phyloP scores from a whole-genome alignment of 2,329 filamentous ascomycete genomes.

The Calonectria ilicicola region DNA sequence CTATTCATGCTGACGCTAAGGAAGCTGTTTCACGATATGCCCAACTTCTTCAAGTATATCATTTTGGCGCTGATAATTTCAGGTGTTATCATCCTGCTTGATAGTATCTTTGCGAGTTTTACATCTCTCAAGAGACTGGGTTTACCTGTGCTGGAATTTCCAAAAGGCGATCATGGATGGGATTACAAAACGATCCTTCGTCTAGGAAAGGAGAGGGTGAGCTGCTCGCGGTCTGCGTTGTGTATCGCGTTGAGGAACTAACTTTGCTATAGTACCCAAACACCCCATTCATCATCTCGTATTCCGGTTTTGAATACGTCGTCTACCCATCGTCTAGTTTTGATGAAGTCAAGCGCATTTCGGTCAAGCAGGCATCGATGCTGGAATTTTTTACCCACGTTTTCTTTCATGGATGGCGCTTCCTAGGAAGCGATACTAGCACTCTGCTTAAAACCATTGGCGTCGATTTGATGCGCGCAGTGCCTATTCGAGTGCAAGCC shows the following conservation, averaged over 20 bases:
- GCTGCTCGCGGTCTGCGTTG: not conserved
- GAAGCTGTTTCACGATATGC: not conserved
- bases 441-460: not conserved
- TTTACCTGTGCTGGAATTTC: not conserved
- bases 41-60: not conserved
- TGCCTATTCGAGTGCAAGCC: not conserved
- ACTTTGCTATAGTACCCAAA: not conserved
- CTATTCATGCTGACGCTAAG: not conserved
- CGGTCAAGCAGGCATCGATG: not conserved
- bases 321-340: not conserved
- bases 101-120: not conserved
- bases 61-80: not conserved
- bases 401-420: not conserved
- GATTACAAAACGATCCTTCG: not conserved
- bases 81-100: not conserved
- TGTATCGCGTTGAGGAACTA: not conserved
- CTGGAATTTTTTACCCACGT: not conserved
- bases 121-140: not conserved
- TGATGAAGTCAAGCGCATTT: not conserved
- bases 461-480: not conserved
- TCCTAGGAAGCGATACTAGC: not conserved
- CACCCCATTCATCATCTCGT: not conserved
- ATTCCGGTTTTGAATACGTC: not conserved
- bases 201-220: not conserved
- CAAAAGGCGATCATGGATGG: not conserved